Evolutionary conservation across 331 rosid genomes (phyloP), one percentile per base, ranked within the genome.

Genomic region (Cydonia oblonga): DNA sequence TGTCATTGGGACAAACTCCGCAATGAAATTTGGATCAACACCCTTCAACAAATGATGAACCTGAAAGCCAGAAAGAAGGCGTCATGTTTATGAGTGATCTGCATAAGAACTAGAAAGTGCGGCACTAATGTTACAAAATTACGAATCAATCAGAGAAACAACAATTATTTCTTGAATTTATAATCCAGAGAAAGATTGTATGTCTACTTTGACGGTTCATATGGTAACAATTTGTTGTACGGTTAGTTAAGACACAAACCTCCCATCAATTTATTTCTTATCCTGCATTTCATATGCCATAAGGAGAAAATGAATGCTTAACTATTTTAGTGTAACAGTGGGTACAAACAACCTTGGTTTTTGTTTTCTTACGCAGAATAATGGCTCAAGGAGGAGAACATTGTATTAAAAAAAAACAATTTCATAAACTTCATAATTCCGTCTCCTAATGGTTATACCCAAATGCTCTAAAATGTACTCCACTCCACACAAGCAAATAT

Each of bases 31-130:
- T 9, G 85, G 80, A 81, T 91, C 96, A 25, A 95, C 80, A 83
- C 59, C 93, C 51, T 71, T 76, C 86, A 95, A 75, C 84, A 95
- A 80, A 78, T 54, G 61, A 64, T 75, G 46, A 71, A 95, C 97
- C 99, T 95, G 86, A 74, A 84, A 80, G 69, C 74, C 79, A 78
- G 78, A 74, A 78, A 63, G 54, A 40, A 14, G 19, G 64, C 49
- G 57, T 40, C 70, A 62, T 70, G 52, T 52, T 78, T 63, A 22
- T 57, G 49, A 68, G 30, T 59, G 71, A 68, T 52, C 52, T 52
- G 73, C 56, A 51, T 69, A 56, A 67, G 74, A 23, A 61, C 24
- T 33, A 69, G 73, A 59, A 59, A 25, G 32, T 59, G 33, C 20
- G 0, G 33, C n/a, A 25, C n/a, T 25, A 59, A 6, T 25, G 19